A percentile compares a stretch with the other conserved stretches of the same genome.
phyloP scores from a whole-genome alignment of 768 basidiomycete genomes.

The Nidularia pulvinata region DNA sequence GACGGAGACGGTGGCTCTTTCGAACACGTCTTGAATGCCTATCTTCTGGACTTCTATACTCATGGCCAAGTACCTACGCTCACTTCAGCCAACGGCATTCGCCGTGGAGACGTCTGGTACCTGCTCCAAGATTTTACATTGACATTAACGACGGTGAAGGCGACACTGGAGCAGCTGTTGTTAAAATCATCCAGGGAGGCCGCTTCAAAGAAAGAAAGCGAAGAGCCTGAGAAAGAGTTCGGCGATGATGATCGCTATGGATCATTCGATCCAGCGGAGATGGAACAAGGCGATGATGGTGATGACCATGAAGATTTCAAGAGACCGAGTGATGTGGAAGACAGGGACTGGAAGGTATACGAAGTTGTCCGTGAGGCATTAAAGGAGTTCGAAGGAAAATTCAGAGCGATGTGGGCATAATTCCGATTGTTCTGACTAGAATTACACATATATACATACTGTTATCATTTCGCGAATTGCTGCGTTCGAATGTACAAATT shows the following conservation, averaged over 20 bases:
- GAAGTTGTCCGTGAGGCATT: slow-evolving; percentile 40
- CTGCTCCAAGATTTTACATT: slow-evolving; percentile 57
- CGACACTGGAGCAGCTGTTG: slow-evolving; percentile 47
- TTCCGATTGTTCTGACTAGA: too few species aligned
- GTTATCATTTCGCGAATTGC: too few species aligned
- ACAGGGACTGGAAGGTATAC: slow-evolving; percentile 57
- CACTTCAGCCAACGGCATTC: slow-evolving; percentile 51
- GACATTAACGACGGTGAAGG: slow-evolving; percentile 46
- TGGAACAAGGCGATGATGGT: slow-evolving; percentile 19
- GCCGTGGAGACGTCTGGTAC: slow-evolving; percentile 68
- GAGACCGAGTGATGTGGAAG: slow-evolving; percentile 35
- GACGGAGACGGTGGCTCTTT: slow-evolving; percentile 3
- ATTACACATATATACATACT: too few species aligned
- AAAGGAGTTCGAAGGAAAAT: slow-evolving; percentile 58
- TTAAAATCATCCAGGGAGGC: slow-evolving; percentile 13
- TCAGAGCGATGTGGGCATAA: slow-evolving; percentile 62
- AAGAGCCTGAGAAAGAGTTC: slow-evolving; percentile 1
- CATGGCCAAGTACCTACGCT: slow-evolving; percentile 60
- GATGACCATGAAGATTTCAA: slow-evolving; percentile 11
- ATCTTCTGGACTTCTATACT: slow-evolving; percentile 65
- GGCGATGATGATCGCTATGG: slow-evolving; percentile 7
- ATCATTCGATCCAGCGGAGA: slow-evolving; percentile 9
- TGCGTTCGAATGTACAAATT: too few species aligned
- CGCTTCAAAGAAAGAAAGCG: background rate
- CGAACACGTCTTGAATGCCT: slow-evolving; percentile 51